Conservation (phyloP, 2,329 filamentous ascomycete species). For the Nemania diffusa region DNA sequence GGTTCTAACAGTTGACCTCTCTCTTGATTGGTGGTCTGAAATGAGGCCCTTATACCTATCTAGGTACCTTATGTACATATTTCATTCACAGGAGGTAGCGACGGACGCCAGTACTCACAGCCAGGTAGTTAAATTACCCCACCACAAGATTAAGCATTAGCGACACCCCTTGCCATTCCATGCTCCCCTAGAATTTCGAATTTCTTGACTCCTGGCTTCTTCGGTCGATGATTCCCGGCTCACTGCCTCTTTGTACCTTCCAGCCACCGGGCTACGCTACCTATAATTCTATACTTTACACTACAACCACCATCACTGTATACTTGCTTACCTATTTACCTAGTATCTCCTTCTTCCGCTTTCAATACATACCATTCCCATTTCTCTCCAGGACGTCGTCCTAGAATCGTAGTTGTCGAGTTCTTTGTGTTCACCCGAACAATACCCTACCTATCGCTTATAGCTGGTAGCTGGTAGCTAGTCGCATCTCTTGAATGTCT, state of each 20-base stretch:
- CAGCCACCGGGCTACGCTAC: background rate
- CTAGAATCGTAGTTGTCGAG: background rate
- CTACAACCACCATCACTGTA: background rate
- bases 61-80: background rate
- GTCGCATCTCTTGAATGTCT: slow-evolving; percentile 2
- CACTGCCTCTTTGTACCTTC: slow-evolving; percentile 15
- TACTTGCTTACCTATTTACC: background rate
- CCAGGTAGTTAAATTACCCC: slow-evolving; percentile 21
- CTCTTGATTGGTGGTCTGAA: slow-evolving; percentile 18
- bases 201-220: background rate
- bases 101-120: too few relatives aligned
- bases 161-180: slow-evolving; percentile 4
- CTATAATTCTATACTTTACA: background rate
- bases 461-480: background rate
- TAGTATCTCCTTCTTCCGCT: background rate
- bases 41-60: slow-evolving; percentile 7
- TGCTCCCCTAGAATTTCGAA: background rate
- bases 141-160: slow-evolving; percentile 12
- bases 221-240: slow-evolving; percentile 15
- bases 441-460: background rate
- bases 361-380: background rate
- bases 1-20: background rate
- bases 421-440: background rate
- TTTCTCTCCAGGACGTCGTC: background rate
- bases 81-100: too few relatives aligned